Evolutionary conservation across 208 protist genomes (phyloP).

Genomic region (Wallacemonas sp.): DNA sequence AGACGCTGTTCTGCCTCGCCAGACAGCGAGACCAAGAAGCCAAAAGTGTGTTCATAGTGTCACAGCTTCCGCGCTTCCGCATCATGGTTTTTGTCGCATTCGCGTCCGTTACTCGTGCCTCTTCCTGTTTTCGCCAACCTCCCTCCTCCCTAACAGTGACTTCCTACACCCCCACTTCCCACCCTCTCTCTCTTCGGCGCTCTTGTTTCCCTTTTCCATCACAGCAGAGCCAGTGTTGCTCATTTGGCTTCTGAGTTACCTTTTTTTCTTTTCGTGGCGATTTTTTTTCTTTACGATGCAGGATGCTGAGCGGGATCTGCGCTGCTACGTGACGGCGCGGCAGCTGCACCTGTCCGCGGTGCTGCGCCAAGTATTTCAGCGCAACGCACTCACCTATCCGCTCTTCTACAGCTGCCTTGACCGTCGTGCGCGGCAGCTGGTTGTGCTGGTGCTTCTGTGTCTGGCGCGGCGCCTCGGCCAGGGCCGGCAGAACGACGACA

Average conservation of each 20-base stretch:
- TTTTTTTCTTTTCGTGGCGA: constrained; percentile 10
- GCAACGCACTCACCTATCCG: constrained; percentile 58
- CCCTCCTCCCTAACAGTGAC: background rate
- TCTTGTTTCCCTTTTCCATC: too few species aligned
- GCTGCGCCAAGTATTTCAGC: constrained; percentile 49
- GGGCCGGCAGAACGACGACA: background rate
- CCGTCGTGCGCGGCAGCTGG: constrained; percentile 33
- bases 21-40: too few species aligned
- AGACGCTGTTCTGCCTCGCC: too few species aligned
- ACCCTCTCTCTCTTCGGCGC: too few species aligned
- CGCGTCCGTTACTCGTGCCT: background rate
- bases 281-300: constrained; percentile 21
- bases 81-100: background rate
- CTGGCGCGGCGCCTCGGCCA: constrained; percentile 35
- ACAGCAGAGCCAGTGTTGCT: too few species aligned
- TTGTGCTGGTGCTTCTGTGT: constrained; percentile 41
- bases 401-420: constrained; percentile 70
- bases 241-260: background rate
- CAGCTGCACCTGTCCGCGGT: constrained; percentile 63
- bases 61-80: too few species aligned
- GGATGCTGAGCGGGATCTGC: constrained; percentile 38
- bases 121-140: background rate
- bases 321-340: constrained; percentile 66
- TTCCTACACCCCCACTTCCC: too few species aligned
- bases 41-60: too few species aligned